Evolutionary conservation across 2,329 filamentous ascomycete genomes (phyloP).

Genomic region (Talaromyces sp.): DNA sequence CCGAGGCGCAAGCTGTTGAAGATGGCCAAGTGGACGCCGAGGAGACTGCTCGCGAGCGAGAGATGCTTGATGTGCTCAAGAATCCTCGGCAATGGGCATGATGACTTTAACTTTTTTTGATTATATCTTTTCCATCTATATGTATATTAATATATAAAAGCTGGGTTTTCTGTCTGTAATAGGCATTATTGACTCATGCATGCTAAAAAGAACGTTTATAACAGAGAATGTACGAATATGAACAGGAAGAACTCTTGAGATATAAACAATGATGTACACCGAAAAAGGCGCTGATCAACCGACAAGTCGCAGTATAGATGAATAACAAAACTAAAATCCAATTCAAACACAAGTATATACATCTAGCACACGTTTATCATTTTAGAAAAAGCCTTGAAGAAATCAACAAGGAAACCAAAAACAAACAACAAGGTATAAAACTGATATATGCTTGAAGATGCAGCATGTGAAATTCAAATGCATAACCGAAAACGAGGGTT

Average conservation of each 20-base stretch:
- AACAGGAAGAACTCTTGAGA: background rate
- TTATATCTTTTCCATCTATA: background rate
- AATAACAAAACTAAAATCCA: background rate
- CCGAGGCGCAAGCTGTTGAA: conserved; percentile 36
- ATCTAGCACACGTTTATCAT: background rate
- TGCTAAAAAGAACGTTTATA: background rate
- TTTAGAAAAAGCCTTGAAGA: background rate
- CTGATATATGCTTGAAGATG: background rate
- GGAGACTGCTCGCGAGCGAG: conserved; percentile 56
- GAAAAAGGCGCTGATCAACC: too few species aligned
- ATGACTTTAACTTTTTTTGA: background rate
- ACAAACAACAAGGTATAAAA: conserved; percentile 5
- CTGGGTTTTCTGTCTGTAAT: background rate
- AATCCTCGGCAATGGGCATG: conserved; percentile 59
- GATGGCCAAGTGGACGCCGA: conserved; percentile 28
- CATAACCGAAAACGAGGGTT: background rate
- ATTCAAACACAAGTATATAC: background rate
- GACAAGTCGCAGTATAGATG: background rate
- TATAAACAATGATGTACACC: background rate
- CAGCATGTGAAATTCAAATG: background rate
- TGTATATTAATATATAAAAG: conserved; percentile 2
- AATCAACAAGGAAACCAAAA: background rate
- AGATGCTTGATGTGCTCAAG: conserved; percentile 67
- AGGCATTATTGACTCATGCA: background rate
- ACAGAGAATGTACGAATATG: background rate